These are phyloP conservation scores for Sordariomycetes sp. DNA, from an alignment of 2,329 filamentous ascomycete genomes.

Conservation along the genomic window DNA sequence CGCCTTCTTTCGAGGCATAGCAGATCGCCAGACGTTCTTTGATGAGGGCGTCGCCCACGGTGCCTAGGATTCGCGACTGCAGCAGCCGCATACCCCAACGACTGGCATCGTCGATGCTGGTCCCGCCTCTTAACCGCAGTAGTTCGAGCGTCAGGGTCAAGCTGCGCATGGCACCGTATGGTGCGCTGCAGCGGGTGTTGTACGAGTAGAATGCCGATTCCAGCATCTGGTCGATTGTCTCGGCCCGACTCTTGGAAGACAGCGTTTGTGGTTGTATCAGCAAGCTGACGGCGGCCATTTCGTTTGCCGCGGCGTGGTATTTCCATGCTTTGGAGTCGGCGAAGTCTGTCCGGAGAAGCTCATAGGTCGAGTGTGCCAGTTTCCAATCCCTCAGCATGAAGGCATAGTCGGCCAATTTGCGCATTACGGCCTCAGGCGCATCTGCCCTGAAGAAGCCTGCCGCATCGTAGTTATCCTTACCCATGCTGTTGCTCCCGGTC, in stretches of 20 bases:
- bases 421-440: slow-evolving; percentile 79
- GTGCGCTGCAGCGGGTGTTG: slow-evolving; percentile 69
- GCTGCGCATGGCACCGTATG: slow-evolving; percentile 73
- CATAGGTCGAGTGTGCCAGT: slow-evolving; percentile 83
- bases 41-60: slow-evolving; percentile 70
- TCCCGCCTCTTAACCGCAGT: slow-evolving; percentile 68
- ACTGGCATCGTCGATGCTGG: slow-evolving; percentile 77
- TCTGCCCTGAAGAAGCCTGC: slow-evolving; percentile 78
- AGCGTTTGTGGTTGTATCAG: slow-evolving; percentile 67
- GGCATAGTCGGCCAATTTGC: slow-evolving; percentile 87
- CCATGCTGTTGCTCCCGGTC: slow-evolving; percentile 38
- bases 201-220: slow-evolving; percentile 92
- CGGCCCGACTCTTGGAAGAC: slow-evolving; percentile 66
- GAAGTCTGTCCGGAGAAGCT: slow-evolving; percentile 81
- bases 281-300: slow-evolving; percentile 85
- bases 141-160: slow-evolving; percentile 73
- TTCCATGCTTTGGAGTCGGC: slow-evolving; percentile 95
- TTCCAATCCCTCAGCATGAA: slow-evolving; percentile 98
- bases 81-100: slow-evolving; percentile 75
- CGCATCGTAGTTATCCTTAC: slow-evolving; percentile 66
- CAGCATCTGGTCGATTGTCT: slow-evolving; percentile 77
- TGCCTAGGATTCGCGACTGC: slow-evolving; percentile 66
- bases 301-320: slow-evolving; percentile 85
- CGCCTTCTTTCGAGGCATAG: slow-evolving; percentile 64
- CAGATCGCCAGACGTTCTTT: slow-evolving; percentile 81